phyloP scores from a whole-genome alignment of 768 basidiomycete species.

The Mrakia frigida region DNA sequence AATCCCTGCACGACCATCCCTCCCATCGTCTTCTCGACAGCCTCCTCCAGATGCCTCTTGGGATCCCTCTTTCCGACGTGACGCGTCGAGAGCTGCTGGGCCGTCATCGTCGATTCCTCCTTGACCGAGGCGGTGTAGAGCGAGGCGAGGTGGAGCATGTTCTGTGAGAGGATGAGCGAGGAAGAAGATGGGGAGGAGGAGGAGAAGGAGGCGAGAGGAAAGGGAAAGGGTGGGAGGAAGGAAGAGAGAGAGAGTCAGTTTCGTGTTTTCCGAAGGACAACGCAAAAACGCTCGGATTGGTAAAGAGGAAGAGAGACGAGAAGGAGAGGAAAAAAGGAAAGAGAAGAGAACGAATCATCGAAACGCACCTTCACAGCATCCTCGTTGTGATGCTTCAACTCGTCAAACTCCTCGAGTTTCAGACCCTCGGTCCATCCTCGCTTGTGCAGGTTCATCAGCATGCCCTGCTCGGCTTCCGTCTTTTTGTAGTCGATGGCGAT shows the following conservation, averaged over 20 bases:
- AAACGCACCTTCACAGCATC: constrained; percentile 79
- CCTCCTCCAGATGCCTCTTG: constrained; percentile 94
- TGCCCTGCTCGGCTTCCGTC: constrained; percentile 94
- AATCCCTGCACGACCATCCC: constrained; percentile 94
- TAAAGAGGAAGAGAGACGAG: neutral
- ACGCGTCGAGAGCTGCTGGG: constrained; percentile 91
- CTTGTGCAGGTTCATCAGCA: constrained; percentile 99
- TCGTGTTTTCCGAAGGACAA: too few species aligned
- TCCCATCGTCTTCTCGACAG: constrained; percentile 96
- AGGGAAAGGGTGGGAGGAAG: constrained; percentile 37
- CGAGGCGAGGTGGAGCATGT: constrained; percentile 87
- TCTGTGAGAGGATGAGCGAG: constrained; percentile 51
- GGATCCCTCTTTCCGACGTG: constrained; percentile 98
- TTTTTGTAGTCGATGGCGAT: constrained; percentile 97
- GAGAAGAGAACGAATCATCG: neutral
- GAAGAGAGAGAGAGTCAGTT: neutral
- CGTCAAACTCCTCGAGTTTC: constrained; percentile 80
- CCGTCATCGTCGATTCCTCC: constrained; percentile 90
- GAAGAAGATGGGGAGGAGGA: neutral
- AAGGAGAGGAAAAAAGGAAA: neutral
- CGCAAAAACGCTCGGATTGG: too few species aligned
- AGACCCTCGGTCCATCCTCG: constrained; percentile 98
- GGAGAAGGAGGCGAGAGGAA: constrained; percentile 12
- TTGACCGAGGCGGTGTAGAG: constrained; percentile 97
- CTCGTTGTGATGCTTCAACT: constrained; percentile 83